These are phyloP conservation scores for Russula sp. DNA, from an alignment of 768 basidiomycete species.

Conservation along the genomic window DNA sequence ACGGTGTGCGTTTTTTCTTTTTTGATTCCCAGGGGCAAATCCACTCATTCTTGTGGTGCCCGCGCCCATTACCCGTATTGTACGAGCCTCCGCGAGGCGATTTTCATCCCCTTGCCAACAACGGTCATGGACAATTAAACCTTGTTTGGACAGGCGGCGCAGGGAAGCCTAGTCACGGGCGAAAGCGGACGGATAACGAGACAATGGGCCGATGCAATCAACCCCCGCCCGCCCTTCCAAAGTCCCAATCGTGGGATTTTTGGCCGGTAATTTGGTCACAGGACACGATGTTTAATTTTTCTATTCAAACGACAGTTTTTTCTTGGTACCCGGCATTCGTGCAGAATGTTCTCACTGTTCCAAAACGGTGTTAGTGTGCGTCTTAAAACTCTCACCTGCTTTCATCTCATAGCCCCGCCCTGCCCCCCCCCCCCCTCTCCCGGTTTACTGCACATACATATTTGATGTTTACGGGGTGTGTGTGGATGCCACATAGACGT, in stretches of 20 bases:
- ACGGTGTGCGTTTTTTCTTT: neutral
- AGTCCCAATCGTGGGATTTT: neutral
- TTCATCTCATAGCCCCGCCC: no score
- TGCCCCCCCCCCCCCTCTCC: no score
- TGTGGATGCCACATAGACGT: no score
- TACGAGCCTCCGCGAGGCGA: neutral
- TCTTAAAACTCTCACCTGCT: neutral
- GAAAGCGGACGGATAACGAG: neutral
- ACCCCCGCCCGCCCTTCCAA: no score
- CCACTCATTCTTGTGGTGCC: neutral
- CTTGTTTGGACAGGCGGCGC: slow-evolving; percentile 8
- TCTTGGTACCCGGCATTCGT: neutral
- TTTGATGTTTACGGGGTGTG: no score
- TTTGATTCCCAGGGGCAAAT: neutral
- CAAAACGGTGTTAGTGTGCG: neutral
- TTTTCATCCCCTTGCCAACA: slow-evolving; percentile 15
- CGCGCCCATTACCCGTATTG: neutral
- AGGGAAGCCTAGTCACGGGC: neutral
- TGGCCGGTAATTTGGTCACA: neutral
- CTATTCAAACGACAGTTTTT: slow-evolving; percentile 5
- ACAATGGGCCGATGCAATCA: no score
- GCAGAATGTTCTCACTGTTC: slow-evolving; percentile 2
- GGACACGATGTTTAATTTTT: slow-evolving; percentile 2
- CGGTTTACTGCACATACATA: no score
- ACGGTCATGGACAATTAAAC: slow-evolving; percentile 10